Conservation (phyloP, 257 asterid species). For the Forsythia suspensa region DNA sequence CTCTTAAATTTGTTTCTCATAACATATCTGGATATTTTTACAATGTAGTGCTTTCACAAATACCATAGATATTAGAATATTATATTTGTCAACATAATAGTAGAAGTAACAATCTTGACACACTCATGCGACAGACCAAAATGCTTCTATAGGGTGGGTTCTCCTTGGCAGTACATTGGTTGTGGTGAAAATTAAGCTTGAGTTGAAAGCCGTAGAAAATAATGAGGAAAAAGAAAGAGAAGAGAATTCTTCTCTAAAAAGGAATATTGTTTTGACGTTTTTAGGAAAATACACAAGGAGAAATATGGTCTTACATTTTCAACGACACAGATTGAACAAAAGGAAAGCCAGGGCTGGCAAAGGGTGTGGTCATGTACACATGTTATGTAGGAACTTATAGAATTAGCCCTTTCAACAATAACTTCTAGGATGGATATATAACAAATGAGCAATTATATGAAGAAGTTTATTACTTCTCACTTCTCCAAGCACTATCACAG, state of each 20-base stretch:
- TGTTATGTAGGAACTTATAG: background rate
- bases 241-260: background rate
- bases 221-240: background rate
- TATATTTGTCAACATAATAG: background rate
- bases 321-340: background rate
- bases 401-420: background rate
- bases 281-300: background rate
- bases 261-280: background rate
- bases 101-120: background rate
- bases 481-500: slow-evolving; percentile 5
- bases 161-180: slow-evolving; percentile 1
- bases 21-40: background rate
- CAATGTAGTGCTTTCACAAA: background rate
- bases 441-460: background rate
- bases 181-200: background rate
- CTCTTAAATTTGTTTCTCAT: background rate
- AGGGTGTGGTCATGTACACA: background rate
- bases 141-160: slow-evolving; percentile 2
- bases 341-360: background rate
- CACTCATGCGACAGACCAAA: background rate
- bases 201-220: background rate
- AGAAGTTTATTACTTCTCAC: background rate
- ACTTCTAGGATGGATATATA: background rate
- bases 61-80: background rate
- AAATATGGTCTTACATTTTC: background rate